These are phyloP conservation scores for Phytophthora palmivora DNA, from an alignment of 352 stramenopile species.

Conservation along the genomic window DNA sequence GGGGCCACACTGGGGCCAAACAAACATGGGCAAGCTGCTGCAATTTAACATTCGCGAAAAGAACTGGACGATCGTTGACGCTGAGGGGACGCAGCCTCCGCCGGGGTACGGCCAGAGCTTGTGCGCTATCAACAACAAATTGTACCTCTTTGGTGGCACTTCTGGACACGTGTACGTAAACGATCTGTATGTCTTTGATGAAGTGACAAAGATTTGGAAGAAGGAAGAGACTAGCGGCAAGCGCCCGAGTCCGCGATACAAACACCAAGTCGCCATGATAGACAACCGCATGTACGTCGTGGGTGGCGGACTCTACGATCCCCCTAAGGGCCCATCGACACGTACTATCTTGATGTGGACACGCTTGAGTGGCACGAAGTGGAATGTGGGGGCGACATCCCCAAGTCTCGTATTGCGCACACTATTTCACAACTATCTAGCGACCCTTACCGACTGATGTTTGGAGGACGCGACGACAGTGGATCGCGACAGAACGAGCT, in stretches of 20 bases:
- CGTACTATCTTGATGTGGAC: constrained; percentile 79
- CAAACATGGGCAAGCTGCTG: constrained; percentile 88
- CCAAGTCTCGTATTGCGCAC: constrained; percentile 82
- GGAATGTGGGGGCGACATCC: constrained; percentile 64
- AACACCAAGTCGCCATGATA: constrained; percentile 77
- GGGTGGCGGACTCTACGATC: constrained; percentile 82
- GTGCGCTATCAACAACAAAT: constrained; percentile 79
- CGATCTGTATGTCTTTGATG: constrained; percentile 85
- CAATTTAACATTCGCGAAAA: constrained; percentile 81
- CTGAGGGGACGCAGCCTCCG: constrained; percentile 66
- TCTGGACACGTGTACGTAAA: constrained; percentile 87
- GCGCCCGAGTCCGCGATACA: constrained; percentile 81
- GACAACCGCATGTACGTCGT: constrained; percentile 84
- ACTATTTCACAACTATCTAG: constrained; percentile 67
- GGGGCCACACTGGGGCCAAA: constrained; percentile 84
- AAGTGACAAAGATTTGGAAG: constrained; percentile 73
- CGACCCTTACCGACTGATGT: constrained; percentile 64
- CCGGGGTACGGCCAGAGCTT: constrained; percentile 82
- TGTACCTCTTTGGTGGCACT: constrained; percentile 85
- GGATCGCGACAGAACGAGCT: constrained; percentile 74
- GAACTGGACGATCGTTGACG: constrained; percentile 84
- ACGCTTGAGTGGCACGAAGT: constrained; percentile 74
- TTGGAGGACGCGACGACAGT: constrained; percentile 79
- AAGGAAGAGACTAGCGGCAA: constrained; percentile 72
- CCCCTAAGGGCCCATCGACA: constrained; percentile 83